phyloP scores from a whole-genome alignment of 768 basidiomycete species.

The Auriscalpium vulgare region DNA sequence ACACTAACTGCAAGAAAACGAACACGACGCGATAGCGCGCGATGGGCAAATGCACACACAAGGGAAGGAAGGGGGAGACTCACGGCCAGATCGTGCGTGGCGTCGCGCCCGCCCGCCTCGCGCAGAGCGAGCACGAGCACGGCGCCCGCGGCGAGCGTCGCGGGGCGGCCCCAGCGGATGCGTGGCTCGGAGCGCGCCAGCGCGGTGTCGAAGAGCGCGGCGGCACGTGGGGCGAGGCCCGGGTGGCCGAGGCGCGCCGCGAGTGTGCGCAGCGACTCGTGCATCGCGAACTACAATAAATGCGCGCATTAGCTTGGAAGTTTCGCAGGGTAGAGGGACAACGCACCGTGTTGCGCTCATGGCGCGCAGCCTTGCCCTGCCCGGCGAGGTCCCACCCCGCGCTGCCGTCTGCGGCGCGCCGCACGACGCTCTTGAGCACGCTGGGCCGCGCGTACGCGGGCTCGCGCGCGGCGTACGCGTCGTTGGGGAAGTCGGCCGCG shows the following conservation, averaged over 20 bases:
- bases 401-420: constrained; percentile 14
- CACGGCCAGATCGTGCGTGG: constrained; percentile 60
- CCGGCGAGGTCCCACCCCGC: constrained; percentile 57
- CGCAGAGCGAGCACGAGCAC: constrained; percentile 65
- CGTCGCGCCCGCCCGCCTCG: constrained; percentile 60
- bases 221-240: constrained; percentile 58
- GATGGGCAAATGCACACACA: neutral
- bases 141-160: constrained; percentile 62
- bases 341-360: constrained; percentile 56
- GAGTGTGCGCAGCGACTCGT: constrained; percentile 53
- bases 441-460: constrained; percentile 16
- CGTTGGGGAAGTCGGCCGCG: constrained; percentile 28
- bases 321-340: constrained; percentile 11
- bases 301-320: neutral
- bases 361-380: constrained; percentile 56
- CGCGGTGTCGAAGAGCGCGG: constrained; percentile 59
- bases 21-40: neutral
- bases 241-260: constrained; percentile 49
- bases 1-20: neutral
- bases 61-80: constrained; percentile 5
- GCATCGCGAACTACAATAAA: constrained; percentile 46
- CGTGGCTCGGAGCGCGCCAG: constrained; percentile 35
- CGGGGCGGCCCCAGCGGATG: constrained; percentile 69
- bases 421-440: constrained; percentile 42
- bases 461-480: constrained; percentile 26